phyloP scores from a whole-genome alignment of 345 rosid genomes.

The Gossypium sturtianum region DNA sequence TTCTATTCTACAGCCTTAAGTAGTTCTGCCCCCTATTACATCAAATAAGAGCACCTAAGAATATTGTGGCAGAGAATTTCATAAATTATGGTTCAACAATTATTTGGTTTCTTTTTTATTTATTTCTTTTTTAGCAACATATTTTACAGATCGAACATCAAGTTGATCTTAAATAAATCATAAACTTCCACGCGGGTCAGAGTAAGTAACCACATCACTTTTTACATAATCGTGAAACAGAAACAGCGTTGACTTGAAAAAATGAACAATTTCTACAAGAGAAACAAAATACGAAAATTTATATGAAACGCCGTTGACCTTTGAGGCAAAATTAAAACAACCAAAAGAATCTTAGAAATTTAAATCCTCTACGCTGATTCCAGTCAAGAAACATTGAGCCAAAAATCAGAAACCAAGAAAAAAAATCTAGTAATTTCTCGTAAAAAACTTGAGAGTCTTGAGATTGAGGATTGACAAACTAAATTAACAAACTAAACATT shows the following conservation, averaged over 20 bases:
- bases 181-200: not conserved
- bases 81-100: not conserved
- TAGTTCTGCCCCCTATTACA: slow-evolving; percentile 1
- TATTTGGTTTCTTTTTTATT: not conserved
- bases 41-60: slow-evolving; percentile 11
- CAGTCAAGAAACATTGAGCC: not conserved
- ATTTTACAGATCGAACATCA: not conserved
- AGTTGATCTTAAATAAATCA: not conserved
- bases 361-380: not conserved
- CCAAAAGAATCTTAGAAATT: not conserved
- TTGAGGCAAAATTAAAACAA: not conserved
- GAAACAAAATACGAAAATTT: not conserved
- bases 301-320: not conserved
- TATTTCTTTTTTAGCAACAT: not conserved
- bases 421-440: not conserved
- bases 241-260: not conserved
- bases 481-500: not conserved
- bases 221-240: not conserved
- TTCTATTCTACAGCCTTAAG: slow-evolving; percentile 1
- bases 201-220: not conserved
- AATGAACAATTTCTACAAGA: not conserved
- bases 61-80: not conserved
- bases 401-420: not conserved
- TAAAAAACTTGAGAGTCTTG: not conserved
- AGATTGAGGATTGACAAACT: not conserved